Evolutionary conservation across 305 asterid species (phyloP).

Genomic region (Ilex paraguariensis): DNA sequence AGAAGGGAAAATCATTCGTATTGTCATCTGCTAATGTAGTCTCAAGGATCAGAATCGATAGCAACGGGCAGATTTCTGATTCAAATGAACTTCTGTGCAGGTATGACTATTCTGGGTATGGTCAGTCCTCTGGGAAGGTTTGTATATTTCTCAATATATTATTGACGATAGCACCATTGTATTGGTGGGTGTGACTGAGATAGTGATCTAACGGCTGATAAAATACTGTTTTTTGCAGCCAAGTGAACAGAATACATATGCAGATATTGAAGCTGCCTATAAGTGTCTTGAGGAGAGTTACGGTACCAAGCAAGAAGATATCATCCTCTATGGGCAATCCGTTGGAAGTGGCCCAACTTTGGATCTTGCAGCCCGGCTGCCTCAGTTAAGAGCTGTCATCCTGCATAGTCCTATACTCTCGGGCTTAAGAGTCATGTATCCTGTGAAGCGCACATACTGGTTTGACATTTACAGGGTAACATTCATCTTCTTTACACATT

Average conservation of each 20-base stretch:
- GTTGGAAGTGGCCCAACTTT: slow-evolving; percentile 96
- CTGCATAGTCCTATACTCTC: slow-evolving; percentile 91
- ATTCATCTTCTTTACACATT: not conserved
- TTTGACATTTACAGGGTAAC: slow-evolving; percentile 90
- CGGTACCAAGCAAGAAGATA: slow-evolving; percentile 82
- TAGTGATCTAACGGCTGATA: too few species aligned
- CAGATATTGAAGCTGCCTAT: slow-evolving; percentile 89
- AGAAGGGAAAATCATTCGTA: too few species aligned
- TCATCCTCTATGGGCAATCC: slow-evolving; percentile 86
- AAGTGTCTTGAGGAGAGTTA: slow-evolving; percentile 94
- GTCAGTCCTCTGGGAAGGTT: slow-evolving; percentile 97
- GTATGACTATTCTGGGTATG: slow-evolving; percentile 95
- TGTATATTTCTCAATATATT: not conserved
- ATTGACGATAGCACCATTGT: too few species aligned
- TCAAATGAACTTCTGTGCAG: slow-evolving; percentile 39
- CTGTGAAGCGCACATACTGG: slow-evolving; percentile 82
- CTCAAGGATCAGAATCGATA: too few species aligned
- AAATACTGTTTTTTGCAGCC: slow-evolving; percentile 42
- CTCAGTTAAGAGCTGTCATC: slow-evolving; percentile 74
- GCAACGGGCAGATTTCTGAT: slow-evolving; percentile 13
- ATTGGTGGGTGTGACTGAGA: too few species aligned
- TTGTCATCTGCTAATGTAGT: too few species aligned
- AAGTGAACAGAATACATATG: slow-evolving; percentile 89
- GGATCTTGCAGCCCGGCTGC: slow-evolving; percentile 77
- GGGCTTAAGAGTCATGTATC: slow-evolving; percentile 88